phyloP scores from a whole-genome alignment of 2,329 filamentous ascomycete genomes.

The Sporothrix protearum region DNA sequence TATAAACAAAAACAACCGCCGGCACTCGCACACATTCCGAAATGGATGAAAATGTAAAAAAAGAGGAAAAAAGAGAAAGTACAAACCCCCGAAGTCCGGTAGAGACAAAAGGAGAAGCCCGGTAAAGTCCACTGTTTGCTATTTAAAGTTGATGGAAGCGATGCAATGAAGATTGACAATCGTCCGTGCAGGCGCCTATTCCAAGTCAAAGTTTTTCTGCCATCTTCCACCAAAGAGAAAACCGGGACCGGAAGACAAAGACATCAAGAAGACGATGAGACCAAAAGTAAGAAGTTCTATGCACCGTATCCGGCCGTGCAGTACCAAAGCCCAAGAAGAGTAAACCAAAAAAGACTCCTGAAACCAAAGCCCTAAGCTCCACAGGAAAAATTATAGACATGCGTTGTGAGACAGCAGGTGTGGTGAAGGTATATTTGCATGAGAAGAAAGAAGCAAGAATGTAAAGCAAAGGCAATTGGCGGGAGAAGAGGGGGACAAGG shows the following conservation, averaged over 20 bases:
- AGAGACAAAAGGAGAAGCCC: neutral
- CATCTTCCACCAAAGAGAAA: neutral
- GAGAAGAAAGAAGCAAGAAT: neutral
- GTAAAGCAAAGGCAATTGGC: neutral
- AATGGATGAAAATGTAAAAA: neutral
- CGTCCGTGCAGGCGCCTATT: neutral
- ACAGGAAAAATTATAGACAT: constrained; percentile 5
- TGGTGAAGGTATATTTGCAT: neutral
- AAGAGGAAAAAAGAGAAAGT: neutral
- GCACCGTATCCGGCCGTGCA: neutral
- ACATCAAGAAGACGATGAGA: neutral
- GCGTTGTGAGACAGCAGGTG: neutral
- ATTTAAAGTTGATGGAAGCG: neutral
- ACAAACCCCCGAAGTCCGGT: neutral
- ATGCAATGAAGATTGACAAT: neutral
- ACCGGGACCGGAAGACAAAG: neutral
- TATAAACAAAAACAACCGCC: neutral
- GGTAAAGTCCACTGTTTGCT: neutral
- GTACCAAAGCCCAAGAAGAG: neutral
- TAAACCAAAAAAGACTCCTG: neutral
- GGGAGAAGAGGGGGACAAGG: neutral
- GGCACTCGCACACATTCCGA: neutral
- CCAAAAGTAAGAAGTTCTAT: neutral
- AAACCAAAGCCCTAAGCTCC: neutral
- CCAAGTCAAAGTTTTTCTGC: neutral